Conservation (phyloP, 2,329 filamentous ascomycete genomes). For the Pestalotiopsis sp. region DNA sequence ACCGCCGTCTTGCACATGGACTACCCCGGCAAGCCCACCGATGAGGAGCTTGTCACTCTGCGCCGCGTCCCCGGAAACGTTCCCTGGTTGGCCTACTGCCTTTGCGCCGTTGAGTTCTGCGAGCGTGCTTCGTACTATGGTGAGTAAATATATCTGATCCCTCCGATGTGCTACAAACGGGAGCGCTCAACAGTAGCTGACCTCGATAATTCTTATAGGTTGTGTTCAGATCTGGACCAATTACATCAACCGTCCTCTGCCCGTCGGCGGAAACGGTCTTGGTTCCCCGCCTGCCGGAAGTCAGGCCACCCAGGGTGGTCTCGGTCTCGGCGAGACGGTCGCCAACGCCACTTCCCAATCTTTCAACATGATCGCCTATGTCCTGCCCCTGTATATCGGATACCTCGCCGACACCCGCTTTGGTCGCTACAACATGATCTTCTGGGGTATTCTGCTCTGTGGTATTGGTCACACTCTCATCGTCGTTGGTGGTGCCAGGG, state of each 20-base stretch:
- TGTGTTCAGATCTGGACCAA: slow-evolving; percentile 42
- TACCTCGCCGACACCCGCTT: slow-evolving; percentile 69
- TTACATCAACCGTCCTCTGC: slow-evolving; percentile 63
- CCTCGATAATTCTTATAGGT: slow-evolving; percentile 1
- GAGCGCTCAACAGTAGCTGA: neutral
- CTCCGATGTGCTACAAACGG: neutral
- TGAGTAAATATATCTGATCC: slow-evolving; percentile 24
- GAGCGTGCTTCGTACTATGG: slow-evolving; percentile 66
- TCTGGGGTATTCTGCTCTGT: slow-evolving; percentile 68
- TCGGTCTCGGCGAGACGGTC: slow-evolving; percentile 57
- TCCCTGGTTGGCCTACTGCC: slow-evolving; percentile 53
- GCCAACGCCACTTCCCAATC: slow-evolving; percentile 53
- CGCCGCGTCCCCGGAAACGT: slow-evolving; percentile 49
- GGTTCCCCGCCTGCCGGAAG: slow-evolving; percentile 42
- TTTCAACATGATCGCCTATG: slow-evolving; percentile 60
- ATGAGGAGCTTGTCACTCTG: slow-evolving; percentile 44
- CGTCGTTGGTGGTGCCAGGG: slow-evolving; percentile 57
- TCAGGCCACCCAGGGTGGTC: slow-evolving; percentile 55
- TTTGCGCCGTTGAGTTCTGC: slow-evolving; percentile 62
- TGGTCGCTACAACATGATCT: slow-evolving; percentile 73
- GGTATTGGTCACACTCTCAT: slow-evolving; percentile 70
- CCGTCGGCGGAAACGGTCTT: slow-evolving; percentile 49
- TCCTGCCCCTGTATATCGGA: slow-evolving; percentile 56
- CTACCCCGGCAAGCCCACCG: slow-evolving; percentile 38
- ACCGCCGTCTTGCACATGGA: slow-evolving; percentile 16